phyloP scores from a whole-genome alignment of 2,329 filamentous ascomycete species.

The Aureobasidium musti region DNA sequence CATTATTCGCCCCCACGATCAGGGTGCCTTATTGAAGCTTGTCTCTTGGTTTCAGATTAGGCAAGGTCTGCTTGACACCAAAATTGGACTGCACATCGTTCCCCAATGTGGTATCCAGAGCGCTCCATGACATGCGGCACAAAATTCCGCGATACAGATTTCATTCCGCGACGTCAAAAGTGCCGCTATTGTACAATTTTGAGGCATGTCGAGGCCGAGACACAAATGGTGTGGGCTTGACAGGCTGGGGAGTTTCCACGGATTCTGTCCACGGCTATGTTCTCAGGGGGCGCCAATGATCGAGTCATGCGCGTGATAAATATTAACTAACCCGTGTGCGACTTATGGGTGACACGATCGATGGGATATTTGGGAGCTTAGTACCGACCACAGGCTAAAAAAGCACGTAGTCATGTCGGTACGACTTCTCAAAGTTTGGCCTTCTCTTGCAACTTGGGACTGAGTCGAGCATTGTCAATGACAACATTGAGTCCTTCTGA shows the following conservation, averaged over 20 bases:
- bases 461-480: conserved; percentile 35
- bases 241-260: neutral
- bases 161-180: neutral
- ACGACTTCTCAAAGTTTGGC: conserved; percentile 23
- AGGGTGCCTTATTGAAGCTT: conserved; percentile 24
- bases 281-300: neutral
- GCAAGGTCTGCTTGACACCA: conserved; percentile 18
- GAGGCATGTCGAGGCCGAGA: neutral
- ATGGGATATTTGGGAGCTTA: conserved; percentile 6
- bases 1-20: conserved; percentile 5
- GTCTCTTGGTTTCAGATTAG: conserved; percentile 20
- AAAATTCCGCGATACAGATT: conserved; percentile 8
- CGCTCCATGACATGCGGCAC: conserved; percentile 2
- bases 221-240: neutral
- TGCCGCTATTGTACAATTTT: neutral
- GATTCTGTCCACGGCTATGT: neutral
- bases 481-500: conserved; percentile 36
- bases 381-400: neutral
- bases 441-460: conserved; percentile 2
- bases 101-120: neutral
- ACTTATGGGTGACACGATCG: conserved; percentile 10
- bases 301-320: conserved; percentile 6
- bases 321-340: conserved; percentile 3
- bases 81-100: conserved; percentile 8
- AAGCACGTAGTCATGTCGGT: neutral